Percentiles rank a stretch among this genome's conserved stretches.
These are phyloP conservation scores for Pyrus betulifolia DNA, from an alignment of 306 rosid genomes.

Conservation along the genomic window DNA sequence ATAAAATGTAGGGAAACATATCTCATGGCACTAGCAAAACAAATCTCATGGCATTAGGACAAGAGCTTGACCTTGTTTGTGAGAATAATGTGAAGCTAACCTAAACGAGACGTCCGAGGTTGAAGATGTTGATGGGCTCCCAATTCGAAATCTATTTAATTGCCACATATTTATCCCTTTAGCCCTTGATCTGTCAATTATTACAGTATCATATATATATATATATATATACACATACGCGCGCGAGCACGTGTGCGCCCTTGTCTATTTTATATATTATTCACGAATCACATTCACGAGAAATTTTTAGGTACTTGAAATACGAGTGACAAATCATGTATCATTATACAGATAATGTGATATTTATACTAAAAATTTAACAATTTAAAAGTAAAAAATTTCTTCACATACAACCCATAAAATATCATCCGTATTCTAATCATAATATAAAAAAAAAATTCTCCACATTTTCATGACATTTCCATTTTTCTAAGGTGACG, in stretches of 20 bases:
- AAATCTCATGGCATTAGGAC: background rate
- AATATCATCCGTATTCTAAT: no score
- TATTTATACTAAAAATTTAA: no score
- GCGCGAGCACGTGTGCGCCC: accelerated
- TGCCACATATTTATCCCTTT: background rate
- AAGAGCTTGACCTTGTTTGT: background rate
- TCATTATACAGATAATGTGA: accelerated
- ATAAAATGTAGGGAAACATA: no score
- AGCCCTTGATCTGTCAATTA: background rate
- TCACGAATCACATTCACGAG: background rate
- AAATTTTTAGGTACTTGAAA: no score
- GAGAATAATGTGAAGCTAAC: background rate
- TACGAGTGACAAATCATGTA: accelerated
- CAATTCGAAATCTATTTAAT: background rate
- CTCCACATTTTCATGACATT: no score
- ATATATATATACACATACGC: accelerated
- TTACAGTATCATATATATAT: background rate
- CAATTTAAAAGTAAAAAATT: no score
- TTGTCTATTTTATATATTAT: background rate
- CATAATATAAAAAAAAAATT: no score
- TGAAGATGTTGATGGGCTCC: background rate
- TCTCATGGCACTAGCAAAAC: no score
- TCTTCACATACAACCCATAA: no score
- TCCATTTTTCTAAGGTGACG: no score
- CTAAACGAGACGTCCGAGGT: background rate